Conservation (phyloP, 306 rosid species). For the Trifolium repens region DNA sequence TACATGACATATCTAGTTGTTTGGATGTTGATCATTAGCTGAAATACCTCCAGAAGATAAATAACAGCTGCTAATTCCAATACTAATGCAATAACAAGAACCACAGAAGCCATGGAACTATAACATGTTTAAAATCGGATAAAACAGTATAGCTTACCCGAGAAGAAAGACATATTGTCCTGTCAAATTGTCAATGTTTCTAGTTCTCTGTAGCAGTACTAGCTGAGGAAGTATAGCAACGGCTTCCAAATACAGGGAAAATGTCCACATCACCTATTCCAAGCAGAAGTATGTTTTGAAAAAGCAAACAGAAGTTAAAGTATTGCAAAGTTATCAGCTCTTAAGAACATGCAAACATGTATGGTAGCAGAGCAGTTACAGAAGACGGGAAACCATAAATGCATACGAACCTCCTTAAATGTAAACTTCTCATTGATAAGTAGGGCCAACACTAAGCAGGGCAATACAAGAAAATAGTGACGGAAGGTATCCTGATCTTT, state of each 20-base stretch:
- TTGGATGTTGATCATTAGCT: conserved; percentile 19
- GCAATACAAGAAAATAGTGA: conserved; percentile 65
- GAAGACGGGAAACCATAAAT: conserved; percentile 19
- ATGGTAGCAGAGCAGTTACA: conserved; percentile 10
- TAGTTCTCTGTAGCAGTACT: conserved; percentile 80
- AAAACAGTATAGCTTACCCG: conserved; percentile 61
- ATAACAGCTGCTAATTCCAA: conserved; percentile 19
- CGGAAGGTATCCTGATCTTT: conserved; percentile 91
- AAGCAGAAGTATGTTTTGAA: conserved; percentile 32
- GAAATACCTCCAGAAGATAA: conserved; percentile 30
- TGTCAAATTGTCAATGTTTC: conserved; percentile 91
- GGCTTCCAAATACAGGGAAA: conserved; percentile 89
- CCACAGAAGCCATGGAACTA: conserved; percentile 22
- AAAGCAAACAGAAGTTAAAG: conserved; percentile 14
- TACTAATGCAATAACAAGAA: conserved; percentile 22
- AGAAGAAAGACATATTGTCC: conserved; percentile 90
- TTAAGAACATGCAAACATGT: conserved; percentile 18
- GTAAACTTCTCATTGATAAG: conserved; percentile 77
- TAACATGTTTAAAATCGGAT: conserved; percentile 18
- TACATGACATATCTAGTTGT: neutral
- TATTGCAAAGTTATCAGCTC: conserved; percentile 36
- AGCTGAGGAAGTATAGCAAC: conserved; percentile 93
- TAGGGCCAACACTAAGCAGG: conserved; percentile 77
- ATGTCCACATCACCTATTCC: conserved; percentile 86
- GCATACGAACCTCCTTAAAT: conserved; percentile 69